phyloP scores from a whole-genome alignment of 441 rosid genomes.

The Pelargonium fulgidum region DNA sequence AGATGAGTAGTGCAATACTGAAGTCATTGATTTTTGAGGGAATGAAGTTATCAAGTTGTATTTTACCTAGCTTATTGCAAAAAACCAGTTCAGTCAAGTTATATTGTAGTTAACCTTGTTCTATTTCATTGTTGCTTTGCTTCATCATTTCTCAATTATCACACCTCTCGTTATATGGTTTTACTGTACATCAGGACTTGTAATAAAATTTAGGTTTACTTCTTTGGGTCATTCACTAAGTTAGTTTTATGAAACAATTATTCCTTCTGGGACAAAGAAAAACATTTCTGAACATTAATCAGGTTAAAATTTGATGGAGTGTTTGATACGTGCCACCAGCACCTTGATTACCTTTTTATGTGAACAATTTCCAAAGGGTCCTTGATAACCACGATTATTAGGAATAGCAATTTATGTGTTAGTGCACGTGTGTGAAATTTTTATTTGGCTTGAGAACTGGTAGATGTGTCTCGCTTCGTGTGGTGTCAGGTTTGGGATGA shows the following conservation, averaged over 20 bases:
- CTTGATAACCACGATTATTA: background rate
- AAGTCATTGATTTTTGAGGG: background rate
- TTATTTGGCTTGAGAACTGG: background rate
- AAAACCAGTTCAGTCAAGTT: background rate
- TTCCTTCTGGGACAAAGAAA: background rate
- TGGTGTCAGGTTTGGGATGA: no score
- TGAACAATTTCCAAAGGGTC: background rate
- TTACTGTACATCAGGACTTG: background rate
- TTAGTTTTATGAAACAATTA: constrained; percentile 1
- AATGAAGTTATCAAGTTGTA: background rate
- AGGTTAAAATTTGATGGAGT: background rate
- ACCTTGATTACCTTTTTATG: background rate
- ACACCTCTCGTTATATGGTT: background rate
- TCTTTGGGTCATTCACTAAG: background rate
- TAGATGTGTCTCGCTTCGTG: background rate
- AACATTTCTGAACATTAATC: background rate
- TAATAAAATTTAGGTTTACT: background rate
- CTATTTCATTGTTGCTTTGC: background rate
- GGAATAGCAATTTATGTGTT: background rate
- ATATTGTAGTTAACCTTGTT: background rate
- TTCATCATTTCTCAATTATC: background rate
- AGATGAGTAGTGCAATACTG: background rate
- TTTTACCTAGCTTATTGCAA: background rate
- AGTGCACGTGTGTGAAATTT: background rate
- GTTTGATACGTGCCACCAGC: background rate